Percentiles rank a stretch among this genome's conserved stretches.
Evolutionary conservation across 177 flowering plant genomes (phyloP).

Genomic region (Vitis hybrid): DNA sequence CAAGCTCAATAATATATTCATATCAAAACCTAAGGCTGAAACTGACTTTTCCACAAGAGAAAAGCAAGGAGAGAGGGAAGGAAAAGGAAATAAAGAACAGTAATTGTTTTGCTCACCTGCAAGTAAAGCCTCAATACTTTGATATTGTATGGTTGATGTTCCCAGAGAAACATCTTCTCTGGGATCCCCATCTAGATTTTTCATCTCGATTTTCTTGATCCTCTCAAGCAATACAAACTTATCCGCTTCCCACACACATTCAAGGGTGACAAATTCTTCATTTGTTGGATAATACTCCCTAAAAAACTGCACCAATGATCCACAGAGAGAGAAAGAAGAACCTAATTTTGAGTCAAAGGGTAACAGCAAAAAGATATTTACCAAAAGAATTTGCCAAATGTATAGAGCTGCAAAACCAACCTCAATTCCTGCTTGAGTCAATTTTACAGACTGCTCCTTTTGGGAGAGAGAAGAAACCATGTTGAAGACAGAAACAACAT

Average conservation of each 20-base stretch:
- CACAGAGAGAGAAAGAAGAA: neutral
- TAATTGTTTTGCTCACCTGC: slow-evolving; percentile 46
- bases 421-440: slow-evolving; percentile 68
- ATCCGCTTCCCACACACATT: slow-evolving; percentile 69
- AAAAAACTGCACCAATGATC: slow-evolving; percentile 47
- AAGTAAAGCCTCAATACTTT: slow-evolving; percentile 50
- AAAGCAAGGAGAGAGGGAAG: neutral
- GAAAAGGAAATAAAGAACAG: neutral
- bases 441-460: slow-evolving; percentile 56
- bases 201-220: slow-evolving; percentile 19
- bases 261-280: slow-evolving; percentile 45
- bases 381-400: neutral
- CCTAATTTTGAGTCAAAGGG: neutral
- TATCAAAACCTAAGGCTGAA: neutral
- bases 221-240: slow-evolving; percentile 71
- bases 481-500: slow-evolving; percentile 70
- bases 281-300: slow-evolving; percentile 69
- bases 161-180: slow-evolving; percentile 17
- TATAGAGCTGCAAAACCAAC: slow-evolving; percentile 22
- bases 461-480: slow-evolving; percentile 58
- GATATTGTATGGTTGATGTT: slow-evolving; percentile 40
- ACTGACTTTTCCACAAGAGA: neutral
- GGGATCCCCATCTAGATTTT: slow-evolving; percentile 22
- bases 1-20: neutral
- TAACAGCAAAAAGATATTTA: neutral